These are phyloP conservation scores for Tephrocybe sp. DNA, from an alignment of 768 basidiomycete genomes.

Conservation along the genomic window DNA sequence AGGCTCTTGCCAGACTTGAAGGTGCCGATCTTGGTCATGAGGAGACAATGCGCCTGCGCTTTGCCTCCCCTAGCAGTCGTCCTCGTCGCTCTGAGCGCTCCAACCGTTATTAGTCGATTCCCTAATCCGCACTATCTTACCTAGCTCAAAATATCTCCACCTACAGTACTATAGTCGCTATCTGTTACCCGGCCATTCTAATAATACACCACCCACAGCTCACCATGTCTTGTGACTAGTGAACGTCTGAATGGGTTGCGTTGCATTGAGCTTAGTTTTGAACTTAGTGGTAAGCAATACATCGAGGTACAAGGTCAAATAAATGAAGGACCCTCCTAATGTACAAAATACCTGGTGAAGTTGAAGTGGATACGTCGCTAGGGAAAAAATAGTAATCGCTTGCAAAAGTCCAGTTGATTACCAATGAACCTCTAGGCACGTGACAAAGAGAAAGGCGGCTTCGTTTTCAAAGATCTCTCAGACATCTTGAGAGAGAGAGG, in stretches of 20 bases:
- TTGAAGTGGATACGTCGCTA: too few species aligned
- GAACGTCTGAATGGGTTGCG: too few species aligned
- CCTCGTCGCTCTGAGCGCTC: too few species aligned
- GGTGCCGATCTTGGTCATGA: constrained; percentile 34
- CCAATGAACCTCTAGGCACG: too few species aligned
- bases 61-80: constrained; percentile 28
- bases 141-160: not conserved
- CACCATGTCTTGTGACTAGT: not conserved
- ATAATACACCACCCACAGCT: not conserved
- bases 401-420: too few species aligned
- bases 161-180: constrained; percentile 2
- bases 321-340: too few species aligned
- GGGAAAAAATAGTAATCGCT: too few species aligned
- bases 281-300: too few species aligned
- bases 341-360: too few species aligned
- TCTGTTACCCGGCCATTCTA: constrained; percentile 6
- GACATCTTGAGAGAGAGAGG: constrained; percentile 36
- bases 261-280: too few species aligned
- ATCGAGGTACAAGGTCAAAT: too few species aligned
- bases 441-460: not conserved
- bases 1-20: constrained; percentile 43
- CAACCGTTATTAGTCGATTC: too few species aligned
- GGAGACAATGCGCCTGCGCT: constrained; percentile 34
- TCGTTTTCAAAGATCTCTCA: constrained; percentile 5
- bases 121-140: not conserved